Evolutionary conservation across 768 basidiomycete species (phyloP), one percentile per base, ranked within the genome.

Genomic region (Suillus variegatus): DNA sequence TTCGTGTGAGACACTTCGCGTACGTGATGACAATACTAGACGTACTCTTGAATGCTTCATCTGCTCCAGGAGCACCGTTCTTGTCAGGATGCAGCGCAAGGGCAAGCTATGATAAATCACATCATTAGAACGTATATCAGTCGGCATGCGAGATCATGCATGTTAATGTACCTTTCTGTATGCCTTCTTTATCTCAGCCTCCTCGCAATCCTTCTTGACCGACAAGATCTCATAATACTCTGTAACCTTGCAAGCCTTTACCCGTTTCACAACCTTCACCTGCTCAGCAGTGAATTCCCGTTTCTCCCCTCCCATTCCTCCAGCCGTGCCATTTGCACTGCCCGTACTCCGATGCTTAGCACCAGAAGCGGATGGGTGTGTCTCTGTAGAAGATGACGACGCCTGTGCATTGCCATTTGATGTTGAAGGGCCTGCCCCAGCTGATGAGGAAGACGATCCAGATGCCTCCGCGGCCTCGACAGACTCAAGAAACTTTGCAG

Each of bases 11-110:
- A 25, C 52, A 61, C 38, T 51, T 60, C n/a, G 14, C 18, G 13
- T 32, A 25, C 43, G 63, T 16, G 62, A 60, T 65, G 47, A 60
- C 22, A 0, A 25, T 49, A 43, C 35, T 65, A 47, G 60, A 84
- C 90, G 62, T 72, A 98, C 97, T 82, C 82, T 99, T 99, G 81
- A 99, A 99, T 3, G 97, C 97, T 75, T 99, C 97, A 66, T 98
- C 97, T 18, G 97, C 97, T 47, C 94, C 93, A n/a, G 97, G 96
- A 22, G 97, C 97, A 7, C 95, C 94, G 72, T 97, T 97, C 81
- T 91, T 96, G 75, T 96, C 94, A 4, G 94, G 94, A 78, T 96
- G 94, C 56, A 95, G 78, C 61, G 92, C 92, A 65, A 97, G 82
- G 46, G 95, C 95, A 66, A 97, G 84, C 93, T 95, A 69, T 40